Evolutionary conservation across 208 protist genomes (phyloP).

Genomic region (Trypanosoma avium): DNA sequence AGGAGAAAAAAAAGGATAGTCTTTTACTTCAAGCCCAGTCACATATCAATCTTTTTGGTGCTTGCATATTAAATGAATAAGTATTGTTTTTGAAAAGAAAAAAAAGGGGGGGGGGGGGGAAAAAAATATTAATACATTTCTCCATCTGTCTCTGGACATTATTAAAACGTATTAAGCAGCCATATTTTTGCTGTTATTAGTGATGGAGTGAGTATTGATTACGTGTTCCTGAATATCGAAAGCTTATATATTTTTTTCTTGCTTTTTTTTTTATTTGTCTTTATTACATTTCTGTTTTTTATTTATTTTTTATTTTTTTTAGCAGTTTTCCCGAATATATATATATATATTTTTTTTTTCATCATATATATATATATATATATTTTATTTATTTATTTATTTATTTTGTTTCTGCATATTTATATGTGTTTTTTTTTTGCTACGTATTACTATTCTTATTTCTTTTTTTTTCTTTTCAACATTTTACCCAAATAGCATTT

Average conservation of each 20-base stretch:
- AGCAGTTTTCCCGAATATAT: not conserved
- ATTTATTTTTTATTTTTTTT: not conserved
- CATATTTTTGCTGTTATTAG: no score
- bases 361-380: constrained; percentile 6
- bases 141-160: no score
- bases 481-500: not conserved
- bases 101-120: no score
- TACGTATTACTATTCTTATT: not conserved
- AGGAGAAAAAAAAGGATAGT: not conserved
- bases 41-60: not conserved
- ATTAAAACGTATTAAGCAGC: no score
- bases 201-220: not conserved
- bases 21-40: not conserved
- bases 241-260: constrained; percentile 1
- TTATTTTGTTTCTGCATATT: not conserved
- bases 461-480: constrained; percentile 8
- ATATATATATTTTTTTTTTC: not conserved
- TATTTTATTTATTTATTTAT: not conserved
- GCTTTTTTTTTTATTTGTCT: constrained; percentile 1
- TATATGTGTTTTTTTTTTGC: not conserved
- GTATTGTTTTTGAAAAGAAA: not conserved
- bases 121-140: not conserved
- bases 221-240: not conserved
- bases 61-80: not conserved
- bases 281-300: not conserved